Evolutionary conservation across 2,329 filamentous ascomycete genomes (phyloP), one percentile per base, ranked within the genome.

Genomic region (Clonostachys rosea): DNA sequence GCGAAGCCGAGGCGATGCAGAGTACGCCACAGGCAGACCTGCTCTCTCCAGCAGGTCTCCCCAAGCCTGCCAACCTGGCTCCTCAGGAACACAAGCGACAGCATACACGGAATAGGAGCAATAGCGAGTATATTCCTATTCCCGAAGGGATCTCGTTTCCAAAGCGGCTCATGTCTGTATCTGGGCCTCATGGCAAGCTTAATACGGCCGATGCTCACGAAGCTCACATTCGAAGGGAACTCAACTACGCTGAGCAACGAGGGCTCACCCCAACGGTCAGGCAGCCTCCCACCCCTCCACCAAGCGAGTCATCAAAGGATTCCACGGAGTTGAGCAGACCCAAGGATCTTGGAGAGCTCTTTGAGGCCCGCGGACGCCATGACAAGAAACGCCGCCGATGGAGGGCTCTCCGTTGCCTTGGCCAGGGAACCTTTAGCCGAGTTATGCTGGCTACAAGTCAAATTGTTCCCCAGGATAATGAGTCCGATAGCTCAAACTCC

Each of bases 341-440:
- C 16, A 73, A 70, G 54, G 69, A 66, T 37, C 54, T 68, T 5
- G 54, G 63, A 43, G 84, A 91, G 54, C 83, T 83, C 52, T 94
- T 91, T 59, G 77, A 87, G 57, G 86, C 89, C 30, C 75, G 71
- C 53, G 85, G 80, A 3, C 75, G 87, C 34, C 73, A 78, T 44
- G 83, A 89, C 49, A 70, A 81, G 54, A 91, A 91, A 62, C 75
- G 82, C 17, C 82, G 86, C 48, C 77, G 82, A 54, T 99, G 94
- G 83, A 81, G 88, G 54, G 87, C 86, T 12, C 69, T 99, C 37
- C 86, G 88, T 49, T 73, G 85, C 53, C 78, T 99, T 6, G 94
- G 94, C 6, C 89, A 96, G 58, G 94, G 94, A 36, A 96, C 94
- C 1, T 99, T 99, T 65, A 96, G 91, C 63, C 89, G 89, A 59